phyloP scores from a whole-genome alignment of 2,329 filamentous ascomycete genomes.

The Ophiocordyceps camponoti-floridani region DNA sequence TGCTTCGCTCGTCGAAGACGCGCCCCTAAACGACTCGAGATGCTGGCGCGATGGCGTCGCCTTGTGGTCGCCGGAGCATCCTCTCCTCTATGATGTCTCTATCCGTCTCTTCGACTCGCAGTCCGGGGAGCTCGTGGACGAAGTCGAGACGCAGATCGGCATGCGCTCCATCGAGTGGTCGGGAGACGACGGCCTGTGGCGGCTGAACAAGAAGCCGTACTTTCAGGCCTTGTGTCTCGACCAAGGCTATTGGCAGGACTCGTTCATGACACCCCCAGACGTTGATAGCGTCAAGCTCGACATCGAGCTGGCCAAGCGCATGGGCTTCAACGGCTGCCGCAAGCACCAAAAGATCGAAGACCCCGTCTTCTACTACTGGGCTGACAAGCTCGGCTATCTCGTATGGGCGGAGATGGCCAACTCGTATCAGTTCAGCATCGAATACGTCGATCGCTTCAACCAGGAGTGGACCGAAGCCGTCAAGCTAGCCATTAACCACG shows the following conservation, averaged over 20 bases:
- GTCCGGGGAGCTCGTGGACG: conserved; percentile 26
- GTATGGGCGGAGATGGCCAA: conserved; percentile 50
- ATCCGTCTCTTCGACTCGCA: conserved; percentile 29
- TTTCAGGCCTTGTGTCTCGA: conserved; percentile 44
- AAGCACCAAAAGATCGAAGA: conserved; percentile 50
- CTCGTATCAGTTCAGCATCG: conserved; percentile 40
- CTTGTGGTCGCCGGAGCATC: conserved; percentile 42
- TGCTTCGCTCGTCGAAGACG: conserved; percentile 11
- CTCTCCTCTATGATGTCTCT: conserved; percentile 34
- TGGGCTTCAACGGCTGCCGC: conserved; percentile 47
- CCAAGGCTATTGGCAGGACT: conserved; percentile 46
- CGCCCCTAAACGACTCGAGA: conserved; percentile 17
- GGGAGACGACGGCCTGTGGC: conserved; percentile 37
- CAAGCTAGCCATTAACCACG: conserved; percentile 46
- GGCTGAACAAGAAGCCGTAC: conserved; percentile 37
- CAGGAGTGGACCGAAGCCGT: conserved; percentile 47
- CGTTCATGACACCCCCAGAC: conserved; percentile 39
- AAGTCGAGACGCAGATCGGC: conserved; percentile 40
- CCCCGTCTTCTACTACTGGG: conserved; percentile 41
- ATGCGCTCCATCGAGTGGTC: conserved; percentile 44
- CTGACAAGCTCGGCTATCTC: conserved; percentile 39
- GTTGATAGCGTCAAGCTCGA: conserved; percentile 26
- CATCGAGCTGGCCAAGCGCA: conserved; percentile 36
- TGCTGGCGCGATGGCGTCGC: conserved; percentile 38
- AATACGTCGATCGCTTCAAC: conserved; percentile 42